phyloP scores from a whole-genome alignment of 192 early-diverging fungal species.

The Backusella mclennaniae region DNA sequence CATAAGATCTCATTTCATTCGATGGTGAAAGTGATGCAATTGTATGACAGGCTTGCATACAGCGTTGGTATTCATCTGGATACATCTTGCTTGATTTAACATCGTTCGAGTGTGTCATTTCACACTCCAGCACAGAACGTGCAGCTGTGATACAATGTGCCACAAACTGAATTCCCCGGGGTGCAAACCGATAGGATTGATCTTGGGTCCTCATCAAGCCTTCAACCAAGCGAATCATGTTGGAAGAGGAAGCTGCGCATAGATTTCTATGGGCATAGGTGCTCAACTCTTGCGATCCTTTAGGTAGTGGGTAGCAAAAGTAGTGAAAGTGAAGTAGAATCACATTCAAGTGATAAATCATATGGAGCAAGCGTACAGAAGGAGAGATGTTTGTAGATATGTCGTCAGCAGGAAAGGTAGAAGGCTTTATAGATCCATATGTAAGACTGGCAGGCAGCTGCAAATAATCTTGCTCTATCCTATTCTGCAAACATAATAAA shows the following conservation, averaged over 20 bases:
- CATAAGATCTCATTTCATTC: constrained; percentile 12
- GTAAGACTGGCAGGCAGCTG: neutral
- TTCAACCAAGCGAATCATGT: constrained; percentile 9
- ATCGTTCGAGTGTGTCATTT: neutral
- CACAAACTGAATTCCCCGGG: constrained; percentile 6
- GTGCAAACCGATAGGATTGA: neutral
- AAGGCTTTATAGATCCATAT: neutral
- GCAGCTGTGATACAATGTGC: constrained; percentile 2
- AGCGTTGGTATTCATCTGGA: constrained; percentile 9
- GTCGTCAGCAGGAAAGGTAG: neutral
- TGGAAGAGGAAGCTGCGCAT: constrained; percentile 1
- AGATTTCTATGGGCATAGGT: neutral
- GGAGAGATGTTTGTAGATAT: neutral
- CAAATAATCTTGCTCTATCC: neutral
- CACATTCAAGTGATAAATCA: constrained; percentile 21
- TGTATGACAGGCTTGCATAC: neutral
- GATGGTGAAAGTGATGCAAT: constrained; percentile 13
- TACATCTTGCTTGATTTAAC: neutral
- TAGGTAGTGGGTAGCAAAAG: constrained; percentile 1
- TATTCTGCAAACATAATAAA: constrained; percentile 6
- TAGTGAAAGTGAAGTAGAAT: constrained; percentile 11
- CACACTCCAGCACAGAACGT: neutral
- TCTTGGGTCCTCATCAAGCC: neutral
- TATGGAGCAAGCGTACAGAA: constrained; percentile 3
- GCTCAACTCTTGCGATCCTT: neutral